Base-by-base conservation (phyloP, 2,329 filamentous ascomycete genomes). In the Aphanocladium album region DNA sequence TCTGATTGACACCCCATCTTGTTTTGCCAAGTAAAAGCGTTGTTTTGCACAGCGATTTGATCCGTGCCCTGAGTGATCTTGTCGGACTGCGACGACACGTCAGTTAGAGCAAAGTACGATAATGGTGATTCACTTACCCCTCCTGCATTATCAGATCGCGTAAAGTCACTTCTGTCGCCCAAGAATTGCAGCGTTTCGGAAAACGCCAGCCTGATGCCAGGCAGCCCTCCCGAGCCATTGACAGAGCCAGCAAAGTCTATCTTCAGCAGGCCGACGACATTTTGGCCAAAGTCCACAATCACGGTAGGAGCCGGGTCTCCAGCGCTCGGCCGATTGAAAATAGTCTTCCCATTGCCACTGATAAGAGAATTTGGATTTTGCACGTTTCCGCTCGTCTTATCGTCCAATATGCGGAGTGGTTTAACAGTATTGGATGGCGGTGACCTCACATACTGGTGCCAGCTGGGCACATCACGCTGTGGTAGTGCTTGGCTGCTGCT, bases 201-300 rank as follows among this genome's bases (percentile, higher is more conserved):
- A 63, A 82, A 82, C 12, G 76, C 76, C 25, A 82, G 65, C 39
- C 72, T 70, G n/a, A 82, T 66, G 0, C 79, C 79, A 0, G 73
- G 79, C 30, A 68, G 68, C 54, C 65, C 72, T 7, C 50, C 50
- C 5, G 54, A 57, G 19, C 33, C 61, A 25, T 69, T 70, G 12
- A 64, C 63, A 0, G 73, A 71, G 0, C 74, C 74, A 1, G 70
- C 72, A 61, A 82, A 81, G 7, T 71, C 67, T 45, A 82, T 77
- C 4, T 68, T 71, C 4, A 81, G 60, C 39, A 75, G 68, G 0
- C 80, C 80, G 7, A 75, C 79, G 4, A 78, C 70, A 58, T 80
- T 80, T 56, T 76, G 74, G 1, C 80, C 80, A 66, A 81, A 82
- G 64, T 82, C 80, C n/a, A 82, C 64, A 16, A 80, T 75, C 9